Evolutionary conservation across 306 rosid species (phyloP).

Genomic region (Medicago lupulina): DNA sequence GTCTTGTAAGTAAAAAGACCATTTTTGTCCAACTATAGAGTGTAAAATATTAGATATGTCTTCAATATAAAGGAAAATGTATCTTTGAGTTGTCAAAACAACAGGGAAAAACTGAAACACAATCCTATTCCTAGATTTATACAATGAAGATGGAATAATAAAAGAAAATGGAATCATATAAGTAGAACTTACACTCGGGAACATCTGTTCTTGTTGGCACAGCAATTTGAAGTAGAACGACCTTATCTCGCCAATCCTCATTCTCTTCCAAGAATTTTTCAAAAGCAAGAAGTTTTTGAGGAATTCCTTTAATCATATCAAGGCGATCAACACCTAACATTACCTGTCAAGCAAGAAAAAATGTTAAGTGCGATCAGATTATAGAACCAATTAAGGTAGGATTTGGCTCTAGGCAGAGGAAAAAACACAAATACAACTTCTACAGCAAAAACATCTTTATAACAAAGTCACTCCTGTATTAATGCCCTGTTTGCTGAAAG

Average conservation of each 20-base stretch:
- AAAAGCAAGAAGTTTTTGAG: constrained; percentile 93
- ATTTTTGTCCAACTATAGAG: constrained; percentile 2
- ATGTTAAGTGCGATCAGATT: background rate
- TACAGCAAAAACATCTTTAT: constrained; percentile 3
- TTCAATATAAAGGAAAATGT: background rate
- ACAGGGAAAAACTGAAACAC: constrained; percentile 12
- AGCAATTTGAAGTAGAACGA: constrained; percentile 96
- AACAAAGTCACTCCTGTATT: background rate
- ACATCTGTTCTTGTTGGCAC: constrained; percentile 96
- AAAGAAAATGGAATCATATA: constrained; percentile 31
- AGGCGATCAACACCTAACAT: constrained; percentile 98
- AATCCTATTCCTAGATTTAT: constrained; percentile 35
- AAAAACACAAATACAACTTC: background rate
- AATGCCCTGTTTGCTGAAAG: too few species aligned
- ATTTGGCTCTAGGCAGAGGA: background rate
- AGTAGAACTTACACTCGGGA: constrained; percentile 79
- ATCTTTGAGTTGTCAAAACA: constrained; percentile 14
- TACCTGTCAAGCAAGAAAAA: constrained; percentile 61
- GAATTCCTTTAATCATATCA: constrained; percentile 98
- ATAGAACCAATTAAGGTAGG: constrained; percentile 29
- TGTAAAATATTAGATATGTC: constrained; percentile 5
- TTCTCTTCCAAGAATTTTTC: constrained; percentile 95
- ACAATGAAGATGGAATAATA: constrained; percentile 30
- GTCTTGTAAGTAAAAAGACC: background rate
- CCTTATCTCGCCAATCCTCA: constrained; percentile 84